These are phyloP conservation scores for Trypanosoma boissoni DNA, from an alignment of 208 protist species.

Conservation along the genomic window DNA sequence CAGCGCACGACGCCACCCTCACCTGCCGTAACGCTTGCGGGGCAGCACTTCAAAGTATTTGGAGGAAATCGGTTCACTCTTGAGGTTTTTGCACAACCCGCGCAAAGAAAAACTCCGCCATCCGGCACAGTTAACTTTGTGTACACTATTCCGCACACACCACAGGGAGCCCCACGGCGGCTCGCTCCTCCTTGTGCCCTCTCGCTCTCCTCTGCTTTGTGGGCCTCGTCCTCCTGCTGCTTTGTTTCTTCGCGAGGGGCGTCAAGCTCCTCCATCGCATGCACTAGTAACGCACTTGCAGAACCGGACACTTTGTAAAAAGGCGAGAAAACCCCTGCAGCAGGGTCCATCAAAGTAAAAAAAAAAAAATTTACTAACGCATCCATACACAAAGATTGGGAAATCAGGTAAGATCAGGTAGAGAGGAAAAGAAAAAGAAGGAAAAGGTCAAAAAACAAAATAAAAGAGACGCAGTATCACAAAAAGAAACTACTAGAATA, in stretches of 20 bases:
- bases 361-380: too few species aligned
- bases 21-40: conserved; percentile 55
- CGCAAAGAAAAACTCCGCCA: conserved; percentile 70
- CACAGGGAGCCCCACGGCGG: conserved; percentile 31
- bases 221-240: background rate
- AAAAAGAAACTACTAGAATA: conserved; percentile 7
- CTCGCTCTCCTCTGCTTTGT: background rate
- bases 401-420: too few species aligned
- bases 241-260: background rate
- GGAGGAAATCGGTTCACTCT: conserved; percentile 37
- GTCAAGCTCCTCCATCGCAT: conserved; percentile 41
- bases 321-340: conserved; percentile 63
- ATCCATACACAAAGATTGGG: too few species aligned
- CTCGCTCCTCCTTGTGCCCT: background rate
- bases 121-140: conserved; percentile 40
- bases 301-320: conserved; percentile 54
- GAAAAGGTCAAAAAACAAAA: conserved; percentile 9
- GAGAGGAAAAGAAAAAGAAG: too few species aligned
- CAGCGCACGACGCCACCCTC: conserved; percentile 73
- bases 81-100: conserved; percentile 32
- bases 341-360: conserved; percentile 58
- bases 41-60: conserved; percentile 85
- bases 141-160: conserved; percentile 32
- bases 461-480: conserved; percentile 5
- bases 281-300: conserved; percentile 45